Percentiles rank a stretch among this genome's conserved stretches.
Evolutionary conservation across 305 asterid genomes (phyloP).

Genomic region (Fraxinus platypoda): DNA sequence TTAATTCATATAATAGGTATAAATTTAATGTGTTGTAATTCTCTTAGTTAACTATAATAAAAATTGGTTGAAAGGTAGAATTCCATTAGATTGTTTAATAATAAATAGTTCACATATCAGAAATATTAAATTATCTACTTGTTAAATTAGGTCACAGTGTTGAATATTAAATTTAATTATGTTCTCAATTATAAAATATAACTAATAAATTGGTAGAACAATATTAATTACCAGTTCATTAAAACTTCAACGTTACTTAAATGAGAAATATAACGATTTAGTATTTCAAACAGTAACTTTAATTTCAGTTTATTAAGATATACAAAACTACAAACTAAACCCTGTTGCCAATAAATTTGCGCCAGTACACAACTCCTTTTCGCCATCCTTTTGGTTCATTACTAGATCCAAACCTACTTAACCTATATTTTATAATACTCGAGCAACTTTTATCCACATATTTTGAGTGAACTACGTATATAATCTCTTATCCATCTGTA

Average conservation of each 20-base stretch:
- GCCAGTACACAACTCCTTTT: background rate
- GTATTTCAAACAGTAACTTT: background rate
- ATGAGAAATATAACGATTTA: background rate
- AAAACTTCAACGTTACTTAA: background rate
- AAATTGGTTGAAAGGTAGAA: background rate
- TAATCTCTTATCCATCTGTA: background rate
- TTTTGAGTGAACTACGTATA: background rate
- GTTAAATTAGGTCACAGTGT: background rate
- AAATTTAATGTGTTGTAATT: background rate
- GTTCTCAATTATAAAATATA: background rate
- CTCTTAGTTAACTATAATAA: background rate
- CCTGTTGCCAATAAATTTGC: background rate
- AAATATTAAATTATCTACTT: background rate
- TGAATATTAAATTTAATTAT: too few relatives aligned
- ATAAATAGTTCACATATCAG: background rate
- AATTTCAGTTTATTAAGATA: background rate
- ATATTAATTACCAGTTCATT: background rate
- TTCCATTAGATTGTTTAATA: background rate
- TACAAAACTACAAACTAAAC: background rate
- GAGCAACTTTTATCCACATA: background rate
- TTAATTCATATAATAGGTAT: background rate
- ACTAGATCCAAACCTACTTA: background rate
- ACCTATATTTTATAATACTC: background rate
- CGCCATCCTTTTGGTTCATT: background rate
- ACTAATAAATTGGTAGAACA: background rate